These are phyloP conservation scores for Jaapia argillacea DNA, from an alignment of 768 basidiomycete genomes.

Conservation along the genomic window DNA sequence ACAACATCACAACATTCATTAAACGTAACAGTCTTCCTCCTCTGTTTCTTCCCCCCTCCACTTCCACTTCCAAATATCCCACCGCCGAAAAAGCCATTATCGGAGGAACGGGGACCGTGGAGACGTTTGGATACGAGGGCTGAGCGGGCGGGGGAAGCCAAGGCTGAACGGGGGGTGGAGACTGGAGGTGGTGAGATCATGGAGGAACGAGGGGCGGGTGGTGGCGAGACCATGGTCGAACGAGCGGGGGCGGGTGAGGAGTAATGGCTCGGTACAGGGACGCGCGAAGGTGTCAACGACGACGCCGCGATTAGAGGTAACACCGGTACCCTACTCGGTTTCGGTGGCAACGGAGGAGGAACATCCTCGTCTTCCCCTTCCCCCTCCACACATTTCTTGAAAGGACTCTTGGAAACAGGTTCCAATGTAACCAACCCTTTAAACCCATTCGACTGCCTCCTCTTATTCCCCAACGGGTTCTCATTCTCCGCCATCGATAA, in stretches of 20 bases:
- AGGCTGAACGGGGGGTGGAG: conserved; percentile 4
- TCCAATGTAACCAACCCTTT: conserved; percentile 68
- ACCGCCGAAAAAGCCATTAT: too few relatives aligned
- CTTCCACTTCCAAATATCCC: conserved; percentile 23
- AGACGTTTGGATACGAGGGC: conserved; percentile 64
- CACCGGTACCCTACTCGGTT: conserved; percentile 13
- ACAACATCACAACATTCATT: conserved; percentile 74
- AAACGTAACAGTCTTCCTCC: conserved; percentile 73
- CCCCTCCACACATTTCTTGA: conserved; percentile 29
- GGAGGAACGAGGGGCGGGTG: conserved; percentile 13
- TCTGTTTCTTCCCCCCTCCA: conserved; percentile 31
- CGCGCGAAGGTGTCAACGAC: neutral
- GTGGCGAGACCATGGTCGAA: conserved; percentile 3
- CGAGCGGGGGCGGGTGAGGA: conserved; percentile 15
- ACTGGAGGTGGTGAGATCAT: conserved; percentile 7
- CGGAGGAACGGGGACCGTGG: conserved; percentile 63
- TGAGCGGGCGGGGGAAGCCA: conserved; percentile 47
- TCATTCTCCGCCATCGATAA: conserved; percentile 68
- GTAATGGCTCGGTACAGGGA: conserved; percentile 8
- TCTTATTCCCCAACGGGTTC: conserved; percentile 58
- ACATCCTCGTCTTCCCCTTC: conserved; percentile 9
- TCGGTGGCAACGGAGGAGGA: conserved; percentile 6
- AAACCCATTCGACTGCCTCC: conserved; percentile 66
- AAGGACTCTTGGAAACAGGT: conserved; percentile 78
- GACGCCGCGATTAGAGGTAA: conserved; percentile 14